Percentiles rank a stretch among this genome's conserved stretches.
Conservation (phyloP, 2,329 filamentous ascomycete species). For the Microcyclosporella mali region DNA sequence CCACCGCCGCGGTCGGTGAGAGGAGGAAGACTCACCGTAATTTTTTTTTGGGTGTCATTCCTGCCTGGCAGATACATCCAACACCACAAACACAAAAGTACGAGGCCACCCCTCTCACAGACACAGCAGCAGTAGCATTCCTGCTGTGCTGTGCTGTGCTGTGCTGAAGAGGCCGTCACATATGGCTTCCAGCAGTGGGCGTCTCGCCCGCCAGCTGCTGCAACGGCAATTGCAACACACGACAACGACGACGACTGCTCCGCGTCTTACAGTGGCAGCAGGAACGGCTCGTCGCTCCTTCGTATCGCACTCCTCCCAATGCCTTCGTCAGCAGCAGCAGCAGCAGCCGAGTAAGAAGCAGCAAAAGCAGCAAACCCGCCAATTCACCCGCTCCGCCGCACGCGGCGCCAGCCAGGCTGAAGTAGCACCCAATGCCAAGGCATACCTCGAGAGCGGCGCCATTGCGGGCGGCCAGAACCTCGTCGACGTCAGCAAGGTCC, state of each 20-base stretch:
- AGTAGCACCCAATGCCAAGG: constrained; percentile 71
- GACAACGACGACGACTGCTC: constrained; percentile 19
- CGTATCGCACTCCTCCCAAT: constrained; percentile 13
- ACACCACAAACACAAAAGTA: too few relatives aligned
- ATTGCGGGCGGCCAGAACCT: constrained; percentile 69
- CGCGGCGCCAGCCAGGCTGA: constrained; percentile 44
- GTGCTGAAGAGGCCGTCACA: too few relatives aligned
- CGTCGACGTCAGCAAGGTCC: constrained; percentile 91
- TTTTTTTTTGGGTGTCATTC: too few relatives aligned
- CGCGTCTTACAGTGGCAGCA: constrained; percentile 5
- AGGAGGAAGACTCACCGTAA: too few relatives aligned
- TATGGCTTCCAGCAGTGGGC: constrained; percentile 30
- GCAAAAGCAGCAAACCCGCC: constrained; percentile 17
- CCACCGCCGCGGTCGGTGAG: too few relatives aligned
- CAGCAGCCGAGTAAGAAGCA: constrained; percentile 13
- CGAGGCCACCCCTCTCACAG: too few relatives aligned
- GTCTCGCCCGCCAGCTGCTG: constrained; percentile 29
- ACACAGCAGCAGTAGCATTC: too few relatives aligned
- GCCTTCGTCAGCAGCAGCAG: constrained; percentile 12
- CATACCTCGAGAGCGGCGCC: constrained; percentile 82
- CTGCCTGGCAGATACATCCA: too few relatives aligned
- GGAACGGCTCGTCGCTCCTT: constrained; percentile 26
- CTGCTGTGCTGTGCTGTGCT: too few relatives aligned
- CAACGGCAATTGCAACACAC: constrained; percentile 20
- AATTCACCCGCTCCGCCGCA: constrained; percentile 24